Evolutionary conservation across 2,329 filamentous ascomycete genomes (phyloP).

Genomic region (Exophiala mesophila): DNA sequence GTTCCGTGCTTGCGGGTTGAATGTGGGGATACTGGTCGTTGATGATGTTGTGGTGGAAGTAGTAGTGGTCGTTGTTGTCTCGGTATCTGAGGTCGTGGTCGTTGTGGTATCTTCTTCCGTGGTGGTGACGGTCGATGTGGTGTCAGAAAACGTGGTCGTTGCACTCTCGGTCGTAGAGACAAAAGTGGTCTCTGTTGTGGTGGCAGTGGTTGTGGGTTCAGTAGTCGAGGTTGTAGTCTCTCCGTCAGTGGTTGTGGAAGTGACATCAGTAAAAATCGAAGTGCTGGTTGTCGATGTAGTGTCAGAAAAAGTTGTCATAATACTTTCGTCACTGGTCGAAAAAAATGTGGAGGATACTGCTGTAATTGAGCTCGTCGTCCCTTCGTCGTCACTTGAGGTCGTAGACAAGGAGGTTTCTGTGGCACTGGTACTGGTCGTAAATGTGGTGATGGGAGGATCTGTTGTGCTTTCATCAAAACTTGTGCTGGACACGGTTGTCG

Average conservation of each 20-base stretch:
- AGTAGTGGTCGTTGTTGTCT: not conserved
- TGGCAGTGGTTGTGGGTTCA: not conserved
- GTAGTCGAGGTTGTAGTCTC: not conserved
- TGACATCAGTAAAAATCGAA: not conserved
- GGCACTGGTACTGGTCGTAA: too few species aligned
- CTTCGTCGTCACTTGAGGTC: too few species aligned
- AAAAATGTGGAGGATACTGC: too few species aligned
- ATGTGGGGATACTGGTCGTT: slow-evolving; percentile 5
- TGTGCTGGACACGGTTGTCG: too few species aligned
- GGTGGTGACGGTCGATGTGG: not conserved
- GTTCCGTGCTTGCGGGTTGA: slow-evolving; percentile 17
- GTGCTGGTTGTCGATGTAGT: not conserved
- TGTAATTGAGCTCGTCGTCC: too few species aligned
- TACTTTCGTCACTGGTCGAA: too few species aligned
- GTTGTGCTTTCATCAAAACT: too few species aligned
- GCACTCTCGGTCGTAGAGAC: not conserved
- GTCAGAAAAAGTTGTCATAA: too few species aligned
- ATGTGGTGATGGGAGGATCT: too few species aligned
- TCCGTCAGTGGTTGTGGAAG: not conserved
- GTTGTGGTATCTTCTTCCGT: not conserved
- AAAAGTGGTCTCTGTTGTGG: not conserved
- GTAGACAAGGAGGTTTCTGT: too few species aligned
- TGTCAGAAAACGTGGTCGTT: not conserved
- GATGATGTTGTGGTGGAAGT: not conserved
- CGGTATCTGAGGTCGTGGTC: not conserved